These are phyloP conservation scores for Phaeotremella skinneri DNA, from an alignment of 768 basidiomycete species.

Conservation along the genomic window DNA sequence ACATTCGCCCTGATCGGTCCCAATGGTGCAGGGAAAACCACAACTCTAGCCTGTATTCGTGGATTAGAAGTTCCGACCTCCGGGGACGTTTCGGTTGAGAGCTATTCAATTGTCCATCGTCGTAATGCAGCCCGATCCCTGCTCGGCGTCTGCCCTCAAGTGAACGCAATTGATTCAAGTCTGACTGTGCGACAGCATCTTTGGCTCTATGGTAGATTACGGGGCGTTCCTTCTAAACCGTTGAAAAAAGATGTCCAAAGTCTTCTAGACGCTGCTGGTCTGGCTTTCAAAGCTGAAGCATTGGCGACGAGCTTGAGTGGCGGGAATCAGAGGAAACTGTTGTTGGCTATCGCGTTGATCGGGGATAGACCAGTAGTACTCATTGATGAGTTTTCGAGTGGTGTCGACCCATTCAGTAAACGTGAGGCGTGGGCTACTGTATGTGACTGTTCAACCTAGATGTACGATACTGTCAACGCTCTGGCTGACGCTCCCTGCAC, in stretches of 20 bases:
- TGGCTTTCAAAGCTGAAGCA: conserved; percentile 64
- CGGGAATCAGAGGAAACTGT: conserved; percentile 73
- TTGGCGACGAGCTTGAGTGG: conserved; percentile 73
- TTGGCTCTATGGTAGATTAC: conserved; percentile 66
- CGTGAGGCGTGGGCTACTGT: conserved; percentile 78
- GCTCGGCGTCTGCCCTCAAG: conserved; percentile 79
- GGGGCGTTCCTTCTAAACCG: conserved; percentile 63
- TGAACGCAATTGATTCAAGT: conserved; percentile 76
- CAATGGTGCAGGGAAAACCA: conserved; percentile 81
- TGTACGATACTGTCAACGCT: conserved; percentile 55
- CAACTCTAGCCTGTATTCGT: conserved; percentile 71
- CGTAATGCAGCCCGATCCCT: conserved; percentile 62
- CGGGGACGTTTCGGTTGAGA: conserved; percentile 69
- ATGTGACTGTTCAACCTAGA: conserved; percentile 61
- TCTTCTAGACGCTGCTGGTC: conserved; percentile 62
- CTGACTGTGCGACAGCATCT: conserved; percentile 73
- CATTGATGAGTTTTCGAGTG: conserved; percentile 80
- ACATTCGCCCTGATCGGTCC: conserved; percentile 74
- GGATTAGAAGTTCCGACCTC: conserved; percentile 59
- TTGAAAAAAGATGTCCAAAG: conserved; percentile 60
- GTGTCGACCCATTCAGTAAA: conserved; percentile 79
- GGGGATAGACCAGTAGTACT: conserved; percentile 73
- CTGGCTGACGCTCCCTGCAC: conserved; percentile 3
- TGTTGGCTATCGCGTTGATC: conserved; percentile 72
- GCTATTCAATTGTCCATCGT: conserved; percentile 64